Percentiles rank a stretch among this genome's conserved stretches.
phyloP scores from a whole-genome alignment of 2,329 filamentous ascomycete genomes.

The Fusarium burgessii region DNA sequence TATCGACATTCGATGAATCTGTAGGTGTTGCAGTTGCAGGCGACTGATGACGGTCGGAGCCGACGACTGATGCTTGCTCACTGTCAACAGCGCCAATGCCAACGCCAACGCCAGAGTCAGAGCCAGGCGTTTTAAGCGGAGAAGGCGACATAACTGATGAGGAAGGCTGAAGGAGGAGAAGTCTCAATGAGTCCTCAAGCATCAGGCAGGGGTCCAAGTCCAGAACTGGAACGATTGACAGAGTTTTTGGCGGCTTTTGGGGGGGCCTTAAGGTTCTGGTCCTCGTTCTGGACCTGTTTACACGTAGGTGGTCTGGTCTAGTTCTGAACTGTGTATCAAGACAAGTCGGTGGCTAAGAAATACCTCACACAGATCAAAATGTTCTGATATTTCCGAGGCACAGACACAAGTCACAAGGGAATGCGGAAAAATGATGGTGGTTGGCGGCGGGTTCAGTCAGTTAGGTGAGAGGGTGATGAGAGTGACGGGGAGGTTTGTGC shows the following conservation, averaged over 20 bases:
- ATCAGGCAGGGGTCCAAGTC: constrained; percentile 21
- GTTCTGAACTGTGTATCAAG: not conserved
- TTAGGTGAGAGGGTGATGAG: not conserved
- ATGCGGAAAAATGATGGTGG: constrained; percentile 1
- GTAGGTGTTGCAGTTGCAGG: constrained; percentile 1
- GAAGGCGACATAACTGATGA: constrained; percentile 27
- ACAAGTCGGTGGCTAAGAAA: not conserved
- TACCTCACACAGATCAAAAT: constrained; percentile 3
- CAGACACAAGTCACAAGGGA: not conserved
- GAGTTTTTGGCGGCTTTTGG: constrained; percentile 15
- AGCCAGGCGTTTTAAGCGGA: constrained; percentile 6
- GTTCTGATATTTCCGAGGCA: constrained; percentile 2
- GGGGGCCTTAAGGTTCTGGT: constrained; percentile 22
- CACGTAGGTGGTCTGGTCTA: not conserved
- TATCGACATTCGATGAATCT: constrained; percentile 6
- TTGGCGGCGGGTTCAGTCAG: not conserved
- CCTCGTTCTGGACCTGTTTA: constrained; percentile 17
- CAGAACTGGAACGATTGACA: constrained; percentile 25
- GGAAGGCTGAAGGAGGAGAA: constrained; percentile 1
- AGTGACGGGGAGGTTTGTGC: constrained; percentile 7
- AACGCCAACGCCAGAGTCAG: not conserved
- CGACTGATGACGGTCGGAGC: constrained; percentile 33
- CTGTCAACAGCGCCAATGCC: no score
- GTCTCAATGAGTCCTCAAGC: not conserved
- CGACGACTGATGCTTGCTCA: constrained; percentile 25